Percentiles rank a stretch among this genome's conserved stretches.
Evolutionary conservation across 1,284 basidiomycete genomes (phyloP).

Genomic region (Clitocybe nebularis): DNA sequence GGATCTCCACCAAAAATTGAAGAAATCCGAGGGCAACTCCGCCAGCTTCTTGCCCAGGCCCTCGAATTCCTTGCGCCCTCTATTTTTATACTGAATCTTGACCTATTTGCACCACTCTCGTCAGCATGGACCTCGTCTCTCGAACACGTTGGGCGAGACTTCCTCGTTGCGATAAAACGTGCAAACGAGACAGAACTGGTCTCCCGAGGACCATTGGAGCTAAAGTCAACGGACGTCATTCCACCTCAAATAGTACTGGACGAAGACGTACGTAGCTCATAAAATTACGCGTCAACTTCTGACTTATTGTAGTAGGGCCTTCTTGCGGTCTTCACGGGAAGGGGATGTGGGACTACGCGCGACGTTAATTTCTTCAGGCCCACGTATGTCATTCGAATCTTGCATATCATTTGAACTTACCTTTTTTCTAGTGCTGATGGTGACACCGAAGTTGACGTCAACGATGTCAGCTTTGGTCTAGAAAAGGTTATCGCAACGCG

Average conservation of each 20-base stretch:
- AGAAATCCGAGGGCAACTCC: not conserved
- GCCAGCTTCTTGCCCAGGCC: slow-evolving; percentile 8
- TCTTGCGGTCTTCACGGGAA: slow-evolving; percentile 24
- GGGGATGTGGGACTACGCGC: slow-evolving; percentile 21
- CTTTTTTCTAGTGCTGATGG: slow-evolving; percentile 18
- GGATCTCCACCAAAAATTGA: not conserved
- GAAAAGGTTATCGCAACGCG: slow-evolving; percentile 17
- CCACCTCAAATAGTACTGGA: slow-evolving; percentile 24
- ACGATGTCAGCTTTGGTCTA: slow-evolving; percentile 15
- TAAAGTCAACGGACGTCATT: slow-evolving; percentile 21
- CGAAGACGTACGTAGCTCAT: slow-evolving; percentile 14
- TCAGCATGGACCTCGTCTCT: slow-evolving; percentile 4
- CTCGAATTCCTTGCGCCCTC: not conserved
- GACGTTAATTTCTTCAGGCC: slow-evolving; percentile 26
- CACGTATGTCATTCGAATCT: slow-evolving; percentile 11
- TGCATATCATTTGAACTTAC: not conserved
- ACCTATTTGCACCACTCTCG: slow-evolving; percentile 8
- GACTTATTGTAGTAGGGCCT: slow-evolving; percentile 16
- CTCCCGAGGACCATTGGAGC: slow-evolving; percentile 21
- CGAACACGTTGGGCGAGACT: slow-evolving; percentile 15
- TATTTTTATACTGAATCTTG: slow-evolving; percentile 4
- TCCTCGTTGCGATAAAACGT: slow-evolving; percentile 15
- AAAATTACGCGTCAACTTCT: not conserved
- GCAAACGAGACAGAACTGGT: slow-evolving; percentile 21
- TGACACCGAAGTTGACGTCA: slow-evolving; percentile 21